A percentile compares a stretch with the other conserved stretches of the same genome.
These are phyloP conservation scores for Apiotrichum gamsii DNA, from an alignment of 1,284 basidiomycete species.

Conservation along the genomic window DNA sequence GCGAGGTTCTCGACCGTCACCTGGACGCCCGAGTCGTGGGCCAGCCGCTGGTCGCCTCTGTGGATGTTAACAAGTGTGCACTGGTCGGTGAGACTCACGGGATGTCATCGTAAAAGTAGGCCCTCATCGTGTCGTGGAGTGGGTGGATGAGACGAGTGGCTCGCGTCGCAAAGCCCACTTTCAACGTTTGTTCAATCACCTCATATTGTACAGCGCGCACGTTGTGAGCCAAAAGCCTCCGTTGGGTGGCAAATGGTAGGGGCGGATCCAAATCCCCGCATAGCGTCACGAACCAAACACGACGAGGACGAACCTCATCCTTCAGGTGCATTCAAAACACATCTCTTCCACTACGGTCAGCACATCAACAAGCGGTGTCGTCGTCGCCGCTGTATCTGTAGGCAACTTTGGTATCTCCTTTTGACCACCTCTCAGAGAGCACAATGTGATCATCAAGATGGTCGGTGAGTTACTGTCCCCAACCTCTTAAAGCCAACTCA, in stretches of 20 bases:
- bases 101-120: slow-evolving; percentile 72
- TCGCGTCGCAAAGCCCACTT: no score
- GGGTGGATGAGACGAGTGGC: no score
- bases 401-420: slow-evolving; percentile 72
- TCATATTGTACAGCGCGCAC: no score
- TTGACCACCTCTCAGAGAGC: slow-evolving; percentile 60
- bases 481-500: not conserved
- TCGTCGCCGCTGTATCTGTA: slow-evolving; percentile 79
- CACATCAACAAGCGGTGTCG: no score
- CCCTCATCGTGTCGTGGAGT: slow-evolving; percentile 56
- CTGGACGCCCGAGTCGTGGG: slow-evolving; percentile 60
- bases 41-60: slow-evolving; percentile 65
- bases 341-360: no score
- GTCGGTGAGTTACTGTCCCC: slow-evolving; percentile 60
- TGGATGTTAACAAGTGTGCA: not conserved
- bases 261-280: not conserved
- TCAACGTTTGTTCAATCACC: no score
- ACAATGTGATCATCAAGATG: slow-evolving; percentile 96
- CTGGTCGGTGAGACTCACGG: slow-evolving; percentile 37
- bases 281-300: not conserved
- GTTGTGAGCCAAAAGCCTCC: no score
- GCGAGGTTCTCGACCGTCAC: slow-evolving; percentile 54
- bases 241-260: not conserved
- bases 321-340: not conserved
- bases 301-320: no score